Conservation (phyloP, 2,329 filamentous ascomycete genomes). For the Aspergillus sp. region DNA sequence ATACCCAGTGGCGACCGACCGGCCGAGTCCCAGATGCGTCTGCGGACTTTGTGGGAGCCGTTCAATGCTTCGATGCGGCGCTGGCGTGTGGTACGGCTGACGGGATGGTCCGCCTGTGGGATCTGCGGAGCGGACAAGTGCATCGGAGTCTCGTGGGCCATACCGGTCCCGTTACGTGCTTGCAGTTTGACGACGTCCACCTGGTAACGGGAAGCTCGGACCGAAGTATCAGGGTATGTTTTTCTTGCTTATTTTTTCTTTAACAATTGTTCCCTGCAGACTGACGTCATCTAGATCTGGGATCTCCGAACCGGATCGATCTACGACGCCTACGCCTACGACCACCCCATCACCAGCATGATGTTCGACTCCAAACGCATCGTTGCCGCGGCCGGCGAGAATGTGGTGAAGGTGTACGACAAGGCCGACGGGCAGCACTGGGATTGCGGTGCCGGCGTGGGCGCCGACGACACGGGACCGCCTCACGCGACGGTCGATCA, state of each 20-base stretch:
- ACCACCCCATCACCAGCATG: constrained; percentile 88
- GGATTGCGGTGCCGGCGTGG: constrained; percentile 86
- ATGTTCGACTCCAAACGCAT: constrained; percentile 94
- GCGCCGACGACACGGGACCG: constrained; percentile 63
- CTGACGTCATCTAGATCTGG: constrained; percentile 72
- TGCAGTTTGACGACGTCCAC: constrained; percentile 96
- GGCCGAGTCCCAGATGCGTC: constrained; percentile 62
- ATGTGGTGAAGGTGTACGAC: constrained; percentile 97
- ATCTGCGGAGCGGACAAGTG: constrained; percentile 94
- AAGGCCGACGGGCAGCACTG: constrained; percentile 94
- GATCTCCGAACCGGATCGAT: constrained; percentile 95
- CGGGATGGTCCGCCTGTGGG: constrained; percentile 95
- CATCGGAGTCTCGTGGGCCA: constrained; percentile 93
- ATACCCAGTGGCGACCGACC: constrained; percentile 68
- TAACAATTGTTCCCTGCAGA: neutral
- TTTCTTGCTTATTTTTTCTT: neutral
- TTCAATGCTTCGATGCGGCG: constrained; percentile 95
- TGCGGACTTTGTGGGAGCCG: constrained; percentile 88
- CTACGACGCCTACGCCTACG: constrained; percentile 93
- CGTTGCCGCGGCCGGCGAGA: constrained; percentile 83
- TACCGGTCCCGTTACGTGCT: constrained; percentile 86
- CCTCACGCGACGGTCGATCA: constrained; percentile 72
- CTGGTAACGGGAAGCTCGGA: constrained; percentile 91
- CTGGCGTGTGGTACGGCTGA: constrained; percentile 95
- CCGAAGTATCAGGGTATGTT: constrained; percentile 84